These are phyloP conservation scores for Mucuna pruriens DNA, from an alignment of 306 rosid genomes.

Conservation along the genomic window DNA sequence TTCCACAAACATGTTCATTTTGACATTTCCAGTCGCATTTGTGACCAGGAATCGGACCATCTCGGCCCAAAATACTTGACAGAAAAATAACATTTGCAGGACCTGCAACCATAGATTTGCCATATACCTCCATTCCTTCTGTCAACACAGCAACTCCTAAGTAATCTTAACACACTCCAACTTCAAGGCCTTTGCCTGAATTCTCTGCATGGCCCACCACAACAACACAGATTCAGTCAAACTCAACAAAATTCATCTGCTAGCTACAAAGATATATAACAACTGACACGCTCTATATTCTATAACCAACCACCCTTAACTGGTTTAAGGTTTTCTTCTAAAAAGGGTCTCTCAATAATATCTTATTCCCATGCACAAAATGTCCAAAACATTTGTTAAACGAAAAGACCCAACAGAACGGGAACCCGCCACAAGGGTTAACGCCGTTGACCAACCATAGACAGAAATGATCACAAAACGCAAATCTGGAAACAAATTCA, in stretches of 20 bases:
- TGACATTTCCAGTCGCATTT: slow-evolving; percentile 97
- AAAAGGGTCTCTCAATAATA: neutral
- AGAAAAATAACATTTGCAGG: slow-evolving; percentile 88
- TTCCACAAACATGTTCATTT: slow-evolving; percentile 91
- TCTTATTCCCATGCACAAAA: slow-evolving; percentile 24
- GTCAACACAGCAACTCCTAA: slow-evolving; percentile 51
- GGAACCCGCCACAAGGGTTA: neutral
- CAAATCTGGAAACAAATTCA: slow-evolving; percentile 14
- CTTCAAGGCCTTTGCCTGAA: slow-evolving; percentile 49
- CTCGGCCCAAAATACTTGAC: slow-evolving; percentile 89
- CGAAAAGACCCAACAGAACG: neutral
- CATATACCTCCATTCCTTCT: slow-evolving; percentile 81
- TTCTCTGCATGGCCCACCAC: slow-evolving; percentile 69
- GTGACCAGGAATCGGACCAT: slow-evolving; percentile 69
- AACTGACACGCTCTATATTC: neutral
- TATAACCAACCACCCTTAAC: neutral
- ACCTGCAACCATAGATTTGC: slow-evolving; percentile 72
- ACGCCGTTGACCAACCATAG: neutral
- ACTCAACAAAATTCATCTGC: slow-evolving; percentile 39
- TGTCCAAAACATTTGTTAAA: neutral
- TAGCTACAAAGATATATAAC: slow-evolving; percentile 21
- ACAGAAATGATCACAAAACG: slow-evolving; percentile 2
- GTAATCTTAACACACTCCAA: slow-evolving; percentile 46
- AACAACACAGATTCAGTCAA: slow-evolving; percentile 58
- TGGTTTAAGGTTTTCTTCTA: neutral